These are phyloP conservation scores for Geranomyces michiganensis DNA, from an alignment of 192 early-diverging fungal species.

Conservation along the genomic window DNA sequence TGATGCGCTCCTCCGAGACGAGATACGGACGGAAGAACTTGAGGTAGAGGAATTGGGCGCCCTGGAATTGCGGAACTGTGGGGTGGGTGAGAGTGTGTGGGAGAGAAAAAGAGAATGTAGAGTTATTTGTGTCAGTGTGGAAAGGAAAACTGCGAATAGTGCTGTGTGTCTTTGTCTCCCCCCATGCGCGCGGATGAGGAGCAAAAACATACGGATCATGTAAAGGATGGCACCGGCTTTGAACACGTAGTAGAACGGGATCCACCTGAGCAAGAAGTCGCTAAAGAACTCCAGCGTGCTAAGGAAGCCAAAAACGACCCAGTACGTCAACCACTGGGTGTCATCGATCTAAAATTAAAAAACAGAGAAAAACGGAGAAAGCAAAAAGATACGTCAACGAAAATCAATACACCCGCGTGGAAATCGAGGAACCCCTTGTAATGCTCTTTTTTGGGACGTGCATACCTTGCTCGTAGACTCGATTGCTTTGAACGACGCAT, in stretches of 20 bases:
- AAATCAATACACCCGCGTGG: too few relatives aligned
- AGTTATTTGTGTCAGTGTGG: not conserved
- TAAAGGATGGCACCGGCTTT: constrained; percentile 90
- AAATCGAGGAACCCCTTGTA: too few relatives aligned
- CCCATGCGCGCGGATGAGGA: constrained; percentile 39
- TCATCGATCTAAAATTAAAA: constrained; percentile 15
- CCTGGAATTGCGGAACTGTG: constrained; percentile 42
- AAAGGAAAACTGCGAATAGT: too few relatives aligned
- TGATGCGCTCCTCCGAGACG: constrained; percentile 48
- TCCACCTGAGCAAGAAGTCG: constrained; percentile 88
- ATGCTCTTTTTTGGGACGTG: too few relatives aligned
- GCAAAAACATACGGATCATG: constrained; percentile 76
- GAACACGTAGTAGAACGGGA: constrained; percentile 93
- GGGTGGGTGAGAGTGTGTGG: not conserved
- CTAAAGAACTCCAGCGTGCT: constrained; percentile 89
- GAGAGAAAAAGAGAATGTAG: not conserved
- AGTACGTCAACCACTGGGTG: constrained; percentile 62
- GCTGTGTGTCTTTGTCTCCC: not conserved
- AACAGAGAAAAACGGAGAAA: too few relatives aligned
- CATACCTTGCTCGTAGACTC: constrained; percentile 75
- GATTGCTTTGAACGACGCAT: constrained; percentile 90
- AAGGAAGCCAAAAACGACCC: constrained; percentile 88
- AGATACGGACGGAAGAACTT: constrained; percentile 77
- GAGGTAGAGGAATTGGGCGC: constrained; percentile 81
- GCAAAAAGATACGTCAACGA: too few relatives aligned